These are phyloP conservation scores for Diaporthe citriasiana DNA, from an alignment of 2,329 filamentous ascomycete genomes.

Conservation along the genomic window DNA sequence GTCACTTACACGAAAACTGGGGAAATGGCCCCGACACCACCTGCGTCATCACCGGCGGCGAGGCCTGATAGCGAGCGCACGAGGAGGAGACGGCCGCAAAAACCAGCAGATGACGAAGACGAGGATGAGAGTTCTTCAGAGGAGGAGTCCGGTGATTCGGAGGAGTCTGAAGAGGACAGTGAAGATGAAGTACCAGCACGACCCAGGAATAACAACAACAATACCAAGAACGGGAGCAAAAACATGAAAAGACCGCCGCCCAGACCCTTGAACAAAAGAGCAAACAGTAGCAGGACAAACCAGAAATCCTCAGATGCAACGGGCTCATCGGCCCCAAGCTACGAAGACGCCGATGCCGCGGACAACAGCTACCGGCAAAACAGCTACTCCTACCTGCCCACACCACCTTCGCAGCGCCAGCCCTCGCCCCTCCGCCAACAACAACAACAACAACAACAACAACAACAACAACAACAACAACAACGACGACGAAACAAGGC, in stretches of 20 bases:
- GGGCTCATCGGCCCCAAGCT: constrained; percentile 29
- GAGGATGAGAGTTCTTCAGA: background rate
- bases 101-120: constrained; percentile 3
- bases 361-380: constrained; percentile 6
- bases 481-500: constrained; percentile 6
- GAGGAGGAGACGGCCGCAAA: constrained; percentile 30
- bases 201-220: background rate
- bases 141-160: background rate
- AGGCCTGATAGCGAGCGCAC: background rate
- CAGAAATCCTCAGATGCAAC: background rate
- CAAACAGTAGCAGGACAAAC: background rate
- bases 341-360: constrained; percentile 23
- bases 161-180: constrained; percentile 22
- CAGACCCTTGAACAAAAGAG: background rate
- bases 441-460: background rate
- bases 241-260: constrained; percentile 9
- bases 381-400: constrained; percentile 27
- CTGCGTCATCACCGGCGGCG: constrained; percentile 30
- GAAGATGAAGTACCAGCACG: constrained; percentile 5
- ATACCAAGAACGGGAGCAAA: background rate
- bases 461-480: background rate
- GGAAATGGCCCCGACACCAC: constrained; percentile 35
- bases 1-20: constrained; percentile 14
- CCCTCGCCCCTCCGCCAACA: constrained; percentile 25
- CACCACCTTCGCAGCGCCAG: constrained; percentile 25